Evolutionary conservation across 2,329 filamentous ascomycete species (phyloP).

Genomic region (Chaetothyriales sp.): DNA sequence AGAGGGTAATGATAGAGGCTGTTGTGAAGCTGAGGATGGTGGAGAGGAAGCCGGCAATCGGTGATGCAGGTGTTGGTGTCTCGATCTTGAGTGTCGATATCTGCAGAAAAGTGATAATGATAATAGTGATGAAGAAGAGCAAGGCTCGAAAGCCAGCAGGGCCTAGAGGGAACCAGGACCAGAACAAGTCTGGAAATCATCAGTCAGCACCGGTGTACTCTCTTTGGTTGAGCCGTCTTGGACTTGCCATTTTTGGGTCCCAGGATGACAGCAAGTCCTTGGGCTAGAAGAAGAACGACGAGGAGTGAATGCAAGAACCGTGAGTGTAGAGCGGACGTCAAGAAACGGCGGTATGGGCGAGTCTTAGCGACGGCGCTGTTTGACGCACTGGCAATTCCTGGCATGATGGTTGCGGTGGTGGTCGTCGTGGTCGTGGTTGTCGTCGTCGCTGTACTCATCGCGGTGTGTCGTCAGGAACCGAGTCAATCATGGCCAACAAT

Average conservation of each 20-base stretch:
- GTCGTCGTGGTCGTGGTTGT: not conserved
- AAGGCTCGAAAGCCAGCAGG: slow-evolving; percentile 59
- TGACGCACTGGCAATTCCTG: not conserved
- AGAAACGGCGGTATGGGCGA: slow-evolving; percentile 65
- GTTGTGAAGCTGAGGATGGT: slow-evolving; percentile 46
- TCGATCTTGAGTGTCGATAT: slow-evolving; percentile 72
- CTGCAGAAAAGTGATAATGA: slow-evolving; percentile 70
- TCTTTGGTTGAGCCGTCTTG: not conserved
- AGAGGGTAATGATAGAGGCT: slow-evolving; percentile 60
- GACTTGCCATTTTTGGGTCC: slow-evolving; percentile 44
- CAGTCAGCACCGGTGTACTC: not conserved
- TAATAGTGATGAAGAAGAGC: slow-evolving; percentile 60
- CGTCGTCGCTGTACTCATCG: not conserved
- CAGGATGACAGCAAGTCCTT: slow-evolving; percentile 56
- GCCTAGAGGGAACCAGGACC: slow-evolving; percentile 76
- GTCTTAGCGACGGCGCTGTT: slow-evolving; percentile 7
- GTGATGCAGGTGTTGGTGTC: slow-evolving; percentile 55
- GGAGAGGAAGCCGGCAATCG: slow-evolving; percentile 49
- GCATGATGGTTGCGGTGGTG: not conserved
- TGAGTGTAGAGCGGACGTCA: slow-evolving; percentile 76
- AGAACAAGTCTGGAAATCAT: slow-evolving; percentile 46
- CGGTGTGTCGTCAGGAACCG: not conserved
- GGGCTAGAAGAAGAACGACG: slow-evolving; percentile 57
- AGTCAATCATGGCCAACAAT: not conserved
- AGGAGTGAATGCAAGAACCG: slow-evolving; percentile 69